Evolutionary conservation across 1,284 basidiomycete species (phyloP).

Genomic region (Naganishia sp.): DNA sequence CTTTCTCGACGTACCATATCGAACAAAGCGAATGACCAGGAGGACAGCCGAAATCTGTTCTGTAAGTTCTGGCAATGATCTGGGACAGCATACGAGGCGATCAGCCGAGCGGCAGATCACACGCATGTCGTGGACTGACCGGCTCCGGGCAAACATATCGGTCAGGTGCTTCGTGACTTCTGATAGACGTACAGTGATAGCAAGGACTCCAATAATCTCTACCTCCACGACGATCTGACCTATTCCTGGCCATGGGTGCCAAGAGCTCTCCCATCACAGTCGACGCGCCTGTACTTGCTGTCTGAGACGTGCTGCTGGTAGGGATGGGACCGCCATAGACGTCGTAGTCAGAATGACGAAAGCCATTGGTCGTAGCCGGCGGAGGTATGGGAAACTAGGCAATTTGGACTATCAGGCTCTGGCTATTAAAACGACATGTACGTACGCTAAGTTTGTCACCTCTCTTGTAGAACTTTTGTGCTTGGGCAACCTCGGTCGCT

Average conservation of each 20-base stretch:
- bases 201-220: slow-evolving; percentile 29
- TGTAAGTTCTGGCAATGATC: slow-evolving; percentile 9
- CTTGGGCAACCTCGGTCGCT: slow-evolving; percentile 15
- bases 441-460: slow-evolving; percentile 30
- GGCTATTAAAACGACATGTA: not conserved
- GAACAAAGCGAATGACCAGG: slow-evolving; percentile 28
- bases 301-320: not conserved
- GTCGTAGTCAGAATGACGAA: not conserved
- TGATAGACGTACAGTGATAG: slow-evolving; percentile 16
- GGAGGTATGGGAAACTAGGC: slow-evolving; percentile 12
- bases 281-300: not conserved
- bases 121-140: slow-evolving; percentile 8
- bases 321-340: not conserved
- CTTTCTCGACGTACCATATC: slow-evolving; percentile 13
- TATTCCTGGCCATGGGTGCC: slow-evolving; percentile 6
- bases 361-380: not conserved
- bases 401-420: no score
- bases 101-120: not conserved
- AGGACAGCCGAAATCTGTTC: slow-evolving; percentile 20
- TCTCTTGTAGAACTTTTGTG: slow-evolving; percentile 23
- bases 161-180: slow-evolving; percentile 13
- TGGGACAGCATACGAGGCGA: not conserved
- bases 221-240: not conserved
- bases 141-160: slow-evolving; percentile 30
- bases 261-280: slow-evolving; percentile 15